Conservation (phyloP, 1,284 basidiomycete species). For the Marasmius sp. region DNA sequence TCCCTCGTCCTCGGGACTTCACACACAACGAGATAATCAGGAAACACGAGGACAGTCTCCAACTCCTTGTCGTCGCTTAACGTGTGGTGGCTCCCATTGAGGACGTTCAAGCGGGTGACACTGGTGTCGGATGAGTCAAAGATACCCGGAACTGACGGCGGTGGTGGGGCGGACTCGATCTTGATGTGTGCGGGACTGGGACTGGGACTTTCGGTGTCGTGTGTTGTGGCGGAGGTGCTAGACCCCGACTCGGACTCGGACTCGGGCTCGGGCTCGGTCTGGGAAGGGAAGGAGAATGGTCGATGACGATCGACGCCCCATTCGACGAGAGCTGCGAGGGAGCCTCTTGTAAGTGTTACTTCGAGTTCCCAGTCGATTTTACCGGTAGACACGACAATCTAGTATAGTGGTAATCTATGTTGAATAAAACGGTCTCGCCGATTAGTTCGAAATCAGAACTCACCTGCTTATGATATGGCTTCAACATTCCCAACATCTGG, state of each 20-base stretch:
- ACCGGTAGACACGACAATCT: constrained; percentile 88
- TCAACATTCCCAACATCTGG: constrained; percentile 79
- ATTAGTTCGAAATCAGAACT: not conserved
- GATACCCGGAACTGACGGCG: constrained; percentile 43
- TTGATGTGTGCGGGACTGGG: constrained; percentile 7
- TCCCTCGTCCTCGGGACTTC: constrained; percentile 62
- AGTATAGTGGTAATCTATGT: constrained; percentile 5
- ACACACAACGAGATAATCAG: constrained; percentile 83
- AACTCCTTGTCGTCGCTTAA: constrained; percentile 55
- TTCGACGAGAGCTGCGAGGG: constrained; percentile 66
- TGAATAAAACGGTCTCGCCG: not conserved
- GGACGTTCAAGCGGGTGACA: constrained; percentile 58
- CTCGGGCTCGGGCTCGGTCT: no score
- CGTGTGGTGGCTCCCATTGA: constrained; percentile 79
- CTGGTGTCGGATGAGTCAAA: constrained; percentile 53
- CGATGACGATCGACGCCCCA: constrained; percentile 27
- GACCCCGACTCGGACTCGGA: constrained; percentile 5
- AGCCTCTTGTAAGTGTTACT: constrained; percentile 65
- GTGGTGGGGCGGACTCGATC: no score
- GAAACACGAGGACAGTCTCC: constrained; percentile 83
- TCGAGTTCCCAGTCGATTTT: constrained; percentile 84
- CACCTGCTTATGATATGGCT: constrained; percentile 80
- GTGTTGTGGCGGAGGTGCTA: constrained; percentile 19
- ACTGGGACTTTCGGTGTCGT: constrained; percentile 25
- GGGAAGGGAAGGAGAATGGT: constrained; percentile 3